These are phyloP conservation scores for Sphaerulina vaccinii DNA, from an alignment of 2,329 filamentous ascomycete species.

Conservation along the genomic window DNA sequence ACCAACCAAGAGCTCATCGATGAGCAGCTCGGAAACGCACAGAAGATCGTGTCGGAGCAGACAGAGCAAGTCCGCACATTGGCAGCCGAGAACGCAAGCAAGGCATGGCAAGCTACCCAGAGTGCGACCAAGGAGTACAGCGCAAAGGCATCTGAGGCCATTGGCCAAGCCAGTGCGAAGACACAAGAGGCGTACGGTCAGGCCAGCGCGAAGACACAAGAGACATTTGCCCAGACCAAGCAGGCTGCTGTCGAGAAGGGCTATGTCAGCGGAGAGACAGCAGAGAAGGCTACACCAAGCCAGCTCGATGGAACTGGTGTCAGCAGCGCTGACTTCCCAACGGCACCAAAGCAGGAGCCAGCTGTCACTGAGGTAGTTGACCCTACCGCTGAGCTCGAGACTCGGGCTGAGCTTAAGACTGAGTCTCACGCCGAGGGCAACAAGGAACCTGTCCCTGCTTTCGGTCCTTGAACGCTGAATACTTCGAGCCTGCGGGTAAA, in stretches of 20 bases:
- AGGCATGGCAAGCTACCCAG: conserved; percentile 58
- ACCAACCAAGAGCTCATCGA: conserved; percentile 66
- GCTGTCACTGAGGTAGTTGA: conserved; percentile 19
- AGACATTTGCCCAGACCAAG: conserved; percentile 48
- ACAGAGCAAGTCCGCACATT: conserved; percentile 60
- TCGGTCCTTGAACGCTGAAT: not conserved
- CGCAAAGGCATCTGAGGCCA: conserved; percentile 58
- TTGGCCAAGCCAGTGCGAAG: conserved; percentile 56
- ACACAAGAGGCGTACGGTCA: conserved; percentile 60
- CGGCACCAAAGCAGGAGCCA: conserved; percentile 27
- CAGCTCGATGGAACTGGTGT: conserved; percentile 34
- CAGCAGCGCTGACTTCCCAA: conserved; percentile 24
- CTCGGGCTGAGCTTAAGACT: conserved; percentile 14
- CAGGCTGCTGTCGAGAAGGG: conserved; percentile 38
- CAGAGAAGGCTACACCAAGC: conserved; percentile 31
- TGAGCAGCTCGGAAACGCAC: conserved; percentile 55
- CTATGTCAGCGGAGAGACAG: conserved; percentile 37
- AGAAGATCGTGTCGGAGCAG: conserved; percentile 57
- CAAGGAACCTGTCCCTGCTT: conserved; percentile 4
- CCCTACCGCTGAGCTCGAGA: conserved; percentile 16
- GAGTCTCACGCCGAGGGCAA: conserved; percentile 1
- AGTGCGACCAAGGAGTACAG: conserved; percentile 61
- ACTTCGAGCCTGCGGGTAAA: not conserved
- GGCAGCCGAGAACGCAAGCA: conserved; percentile 59
- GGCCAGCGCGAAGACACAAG: conserved; percentile 60